A percentile compares a stretch with the other conserved stretches of the same genome.
Conservation (phyloP, 2,329 filamentous ascomycete species). For the Colletotrichum salicis region DNA sequence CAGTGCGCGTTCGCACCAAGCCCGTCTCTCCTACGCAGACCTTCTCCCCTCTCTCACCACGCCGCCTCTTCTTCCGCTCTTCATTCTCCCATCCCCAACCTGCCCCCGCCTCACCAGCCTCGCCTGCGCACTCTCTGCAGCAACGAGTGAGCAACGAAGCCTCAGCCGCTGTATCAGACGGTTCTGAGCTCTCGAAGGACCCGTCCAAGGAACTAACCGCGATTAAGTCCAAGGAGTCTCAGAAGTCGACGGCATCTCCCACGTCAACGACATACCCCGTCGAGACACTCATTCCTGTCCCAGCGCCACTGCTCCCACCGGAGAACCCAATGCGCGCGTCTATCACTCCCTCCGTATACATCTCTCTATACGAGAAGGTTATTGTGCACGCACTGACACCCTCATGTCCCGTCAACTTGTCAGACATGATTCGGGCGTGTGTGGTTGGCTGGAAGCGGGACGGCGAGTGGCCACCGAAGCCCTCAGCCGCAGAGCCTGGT, state of each 20-base stretch:
- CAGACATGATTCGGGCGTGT: conserved; percentile 81
- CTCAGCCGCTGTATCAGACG: conserved; percentile 53
- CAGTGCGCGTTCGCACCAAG: conserved; percentile 64
- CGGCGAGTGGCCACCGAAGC: conserved; percentile 88
- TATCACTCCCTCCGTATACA: conserved; percentile 79
- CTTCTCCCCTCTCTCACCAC: conserved; percentile 56
- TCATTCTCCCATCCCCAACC: conserved; percentile 54
- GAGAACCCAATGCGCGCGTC: conserved; percentile 80
- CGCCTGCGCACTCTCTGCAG: conserved; percentile 33
- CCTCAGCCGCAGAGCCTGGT: conserved; percentile 57
- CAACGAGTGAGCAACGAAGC: conserved; percentile 43
- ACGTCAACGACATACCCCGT: conserved; percentile 56
- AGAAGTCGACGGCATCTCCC: conserved; percentile 41
- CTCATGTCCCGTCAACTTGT: conserved; percentile 86
- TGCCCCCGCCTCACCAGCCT: conserved; percentile 38
- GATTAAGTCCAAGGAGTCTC: conserved; percentile 47
- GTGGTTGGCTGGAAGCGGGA: conserved; percentile 93
- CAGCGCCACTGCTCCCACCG: conserved; percentile 76
- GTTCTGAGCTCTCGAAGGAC: conserved; percentile 54
- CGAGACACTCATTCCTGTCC: conserved; percentile 75
- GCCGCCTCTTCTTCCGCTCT: conserved; percentile 62
- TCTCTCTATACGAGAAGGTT: conserved; percentile 89
- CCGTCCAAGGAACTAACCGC: conserved; percentile 46
- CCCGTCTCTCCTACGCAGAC: conserved; percentile 52
- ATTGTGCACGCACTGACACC: conserved; percentile 83